Base-by-base conservation (phyloP, 768 basidiomycete species). In the Steccherinum ochraceum region DNA sequence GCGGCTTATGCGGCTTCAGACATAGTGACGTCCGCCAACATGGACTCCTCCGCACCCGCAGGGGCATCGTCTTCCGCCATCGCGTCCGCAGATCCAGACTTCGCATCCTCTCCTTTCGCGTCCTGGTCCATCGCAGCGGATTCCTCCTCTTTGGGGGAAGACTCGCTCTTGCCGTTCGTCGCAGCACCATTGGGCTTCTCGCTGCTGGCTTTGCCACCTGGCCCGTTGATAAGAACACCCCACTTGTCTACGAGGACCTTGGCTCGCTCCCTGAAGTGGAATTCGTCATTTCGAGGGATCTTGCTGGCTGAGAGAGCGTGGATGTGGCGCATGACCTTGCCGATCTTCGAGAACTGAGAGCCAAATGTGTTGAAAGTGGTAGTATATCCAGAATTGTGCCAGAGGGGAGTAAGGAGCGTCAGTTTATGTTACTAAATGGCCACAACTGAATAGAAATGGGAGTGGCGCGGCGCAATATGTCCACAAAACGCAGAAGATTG, bases 301-400 rank as follows among this genome's bases (percentile, higher is more conserved):
- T 72, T 77, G 16, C 74, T 72, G 27, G 71, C 67, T 4, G 65
- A 41, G 5, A 88, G 74, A 5, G 76, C 72, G 23, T 83, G 73
- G 59, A 93, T 88, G 67, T 90, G 88, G 59, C 89, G 87, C 87
- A 93, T 89, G 26, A 93, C 89, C 72, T 86, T 86, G 66, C 80
- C 83, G 56, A 89, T 86, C 67, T 89, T 89, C 46, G 89, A 90
- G 69, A 81, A 83, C 83, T 89, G 63, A 11, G 30, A 25, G 52
- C 10, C 35, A 18, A n/a, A 23, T 24, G 19, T 46, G 45, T 12
- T 19, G 7, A 43, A 18, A 11, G 21, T 10, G 35, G 35, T 11
- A 11, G 35, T n/a, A 39, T 11, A 43, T 5, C 7, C 41, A n/a
- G 41, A 43, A 23, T n/a, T 41, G 40, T 23, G 55, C 53, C 52